Evolutionary conservation across 2,329 filamentous ascomycete species (phyloP).

Genomic region (Colletotrichum sp.): DNA sequence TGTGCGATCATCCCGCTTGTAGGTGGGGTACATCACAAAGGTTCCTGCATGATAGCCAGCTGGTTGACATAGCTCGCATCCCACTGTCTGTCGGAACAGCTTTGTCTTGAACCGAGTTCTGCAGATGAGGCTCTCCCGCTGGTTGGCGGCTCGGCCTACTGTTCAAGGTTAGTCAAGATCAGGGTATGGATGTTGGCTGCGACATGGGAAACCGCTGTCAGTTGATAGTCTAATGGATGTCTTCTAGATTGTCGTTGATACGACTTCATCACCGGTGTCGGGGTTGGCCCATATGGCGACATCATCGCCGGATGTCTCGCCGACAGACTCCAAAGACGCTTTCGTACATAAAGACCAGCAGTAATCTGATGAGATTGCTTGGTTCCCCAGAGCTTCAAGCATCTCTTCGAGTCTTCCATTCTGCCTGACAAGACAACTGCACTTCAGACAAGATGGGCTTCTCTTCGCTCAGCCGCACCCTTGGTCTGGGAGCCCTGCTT

Average conservation of each 20-base stretch:
- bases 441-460: neutral
- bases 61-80: neutral
- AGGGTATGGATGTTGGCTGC: neutral
- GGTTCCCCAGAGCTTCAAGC: neutral
- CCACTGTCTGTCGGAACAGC: neutral
- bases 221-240: neutral
- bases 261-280: neutral
- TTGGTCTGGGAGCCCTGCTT: slow-evolving; percentile 3
- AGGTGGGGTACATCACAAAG: no score
- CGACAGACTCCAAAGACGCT: rapidly evolving
- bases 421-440: neutral
- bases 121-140: neutral
- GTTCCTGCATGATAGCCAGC: neutral
- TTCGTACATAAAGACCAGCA: neutral
- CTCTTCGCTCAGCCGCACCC: neutral
- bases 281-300: neutral
- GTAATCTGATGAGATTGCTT: no score
- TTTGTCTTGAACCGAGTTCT: neutral
- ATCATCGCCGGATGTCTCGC: neutral
- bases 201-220: neutral
- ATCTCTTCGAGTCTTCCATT: neutral
- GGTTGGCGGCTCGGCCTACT: neutral
- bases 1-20: neutral
- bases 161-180: neutral
- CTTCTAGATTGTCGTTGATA: neutral